These are phyloP conservation scores for Penicillium silybi DNA, from an alignment of 495 filamentous ascomycete species.

Conservation along the genomic window DNA sequence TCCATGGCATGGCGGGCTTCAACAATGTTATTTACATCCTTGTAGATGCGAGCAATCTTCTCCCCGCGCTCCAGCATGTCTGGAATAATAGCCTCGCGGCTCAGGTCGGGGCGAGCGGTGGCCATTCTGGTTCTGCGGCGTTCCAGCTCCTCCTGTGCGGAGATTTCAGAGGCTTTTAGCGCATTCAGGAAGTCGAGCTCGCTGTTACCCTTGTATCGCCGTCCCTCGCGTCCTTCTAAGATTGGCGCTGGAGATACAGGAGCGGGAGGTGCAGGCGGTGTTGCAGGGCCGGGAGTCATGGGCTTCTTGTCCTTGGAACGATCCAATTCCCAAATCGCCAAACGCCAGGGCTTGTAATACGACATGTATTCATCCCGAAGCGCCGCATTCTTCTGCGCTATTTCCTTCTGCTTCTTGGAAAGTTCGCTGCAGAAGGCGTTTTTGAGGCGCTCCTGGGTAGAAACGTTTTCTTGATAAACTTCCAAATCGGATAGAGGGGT, in stretches of 20 bases:
- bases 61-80: constrained; percentile 62
- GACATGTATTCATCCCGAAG: constrained; percentile 40
- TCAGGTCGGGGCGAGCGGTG: constrained; percentile 68
- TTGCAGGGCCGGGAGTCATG: constrained; percentile 49
- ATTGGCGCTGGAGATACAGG: constrained; percentile 40
- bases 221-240: constrained; percentile 55
- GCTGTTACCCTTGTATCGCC: constrained; percentile 61
- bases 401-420: constrained; percentile 38
- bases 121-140: constrained; percentile 60
- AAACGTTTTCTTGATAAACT: constrained; percentile 39
- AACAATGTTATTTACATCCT: constrained; percentile 69
- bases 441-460: constrained; percentile 33
- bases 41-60: constrained; percentile 51
- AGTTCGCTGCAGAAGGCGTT: constrained; percentile 33
- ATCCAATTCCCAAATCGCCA: constrained; percentile 54
- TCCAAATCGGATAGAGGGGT: constrained; percentile 51
- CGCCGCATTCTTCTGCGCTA: constrained; percentile 37
- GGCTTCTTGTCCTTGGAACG: constrained; percentile 53
- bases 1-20: constrained; percentile 61
- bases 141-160: constrained; percentile 69
- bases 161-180: constrained; percentile 70
- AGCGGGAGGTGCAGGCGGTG: constrained; percentile 37
- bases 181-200: constrained; percentile 76
- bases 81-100: constrained; percentile 82
- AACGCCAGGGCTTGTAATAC: constrained; percentile 47